phyloP scores from a whole-genome alignment of 345 rosid genomes.

The Laguncularia racemosa region DNA sequence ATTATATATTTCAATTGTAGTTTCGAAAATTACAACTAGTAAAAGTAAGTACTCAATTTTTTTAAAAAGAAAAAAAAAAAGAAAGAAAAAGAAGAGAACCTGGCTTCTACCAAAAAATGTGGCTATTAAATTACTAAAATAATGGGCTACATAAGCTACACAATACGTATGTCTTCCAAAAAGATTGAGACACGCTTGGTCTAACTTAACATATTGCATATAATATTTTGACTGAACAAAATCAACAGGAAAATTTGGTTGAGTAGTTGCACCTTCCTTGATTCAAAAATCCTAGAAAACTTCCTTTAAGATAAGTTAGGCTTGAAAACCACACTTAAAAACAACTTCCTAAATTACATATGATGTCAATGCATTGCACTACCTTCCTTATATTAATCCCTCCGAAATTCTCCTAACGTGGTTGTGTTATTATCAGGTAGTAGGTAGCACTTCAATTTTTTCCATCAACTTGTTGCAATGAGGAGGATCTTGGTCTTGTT shows the following conservation, averaged over 20 bases:
- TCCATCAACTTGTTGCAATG: constrained; percentile 20
- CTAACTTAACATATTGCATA: too few species aligned
- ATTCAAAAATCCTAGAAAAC: constrained; percentile 10
- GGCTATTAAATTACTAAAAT: neutral
- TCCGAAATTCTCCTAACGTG: neutral
- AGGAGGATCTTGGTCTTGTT: constrained; percentile 9
- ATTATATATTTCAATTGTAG: too few species aligned
- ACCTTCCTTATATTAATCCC: neutral
- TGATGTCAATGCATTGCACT: too few species aligned
- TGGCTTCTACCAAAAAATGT: too few species aligned
- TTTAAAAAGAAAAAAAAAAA: too few species aligned
- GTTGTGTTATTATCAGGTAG: neutral
- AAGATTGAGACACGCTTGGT: neutral
- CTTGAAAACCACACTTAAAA: constrained; percentile 13
- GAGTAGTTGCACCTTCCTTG: constrained; percentile 39
- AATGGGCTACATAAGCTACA: neutral
- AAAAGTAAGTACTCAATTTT: too few species aligned
- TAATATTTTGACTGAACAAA: neutral
- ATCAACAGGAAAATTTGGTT: constrained; percentile 8
- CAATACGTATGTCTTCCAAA: neutral
- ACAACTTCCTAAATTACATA: neutral
- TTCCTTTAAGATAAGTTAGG: constrained; percentile 23
- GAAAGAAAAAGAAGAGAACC: too few species aligned
- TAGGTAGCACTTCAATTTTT: neutral
- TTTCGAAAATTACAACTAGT: too few species aligned